Percentiles rank a stretch among this genome's conserved stretches.
Conservation (phyloP, 2,329 filamentous ascomycete species). For the Talaromyces sp. region DNA sequence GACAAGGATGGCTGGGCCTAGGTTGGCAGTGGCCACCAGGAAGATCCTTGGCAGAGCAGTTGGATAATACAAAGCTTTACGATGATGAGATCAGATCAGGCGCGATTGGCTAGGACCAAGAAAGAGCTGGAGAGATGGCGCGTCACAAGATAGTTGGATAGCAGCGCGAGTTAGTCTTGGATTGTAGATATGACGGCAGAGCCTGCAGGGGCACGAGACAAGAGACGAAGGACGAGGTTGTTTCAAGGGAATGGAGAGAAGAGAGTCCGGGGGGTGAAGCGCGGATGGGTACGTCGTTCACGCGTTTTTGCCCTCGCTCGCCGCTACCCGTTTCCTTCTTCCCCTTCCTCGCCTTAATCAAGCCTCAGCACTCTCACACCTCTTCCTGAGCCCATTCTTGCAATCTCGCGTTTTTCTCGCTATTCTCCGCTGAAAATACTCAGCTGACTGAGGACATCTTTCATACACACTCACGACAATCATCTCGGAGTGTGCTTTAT, state of each 20-base stretch:
- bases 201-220: background rate
- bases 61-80: background rate
- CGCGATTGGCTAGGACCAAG: background rate
- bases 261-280: constrained; percentile 3
- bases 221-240: background rate
- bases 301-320: constrained; percentile 15
- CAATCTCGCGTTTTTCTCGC: constrained; percentile 13
- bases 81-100: background rate
- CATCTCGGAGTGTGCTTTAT: background rate
- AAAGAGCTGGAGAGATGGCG: background rate
- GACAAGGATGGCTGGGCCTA: background rate
- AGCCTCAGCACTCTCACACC: background rate
- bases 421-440: constrained; percentile 1
- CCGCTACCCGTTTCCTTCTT: constrained; percentile 9
- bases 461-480: background rate
- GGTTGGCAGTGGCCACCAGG: background rate
- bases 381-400: background rate
- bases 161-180: background rate
- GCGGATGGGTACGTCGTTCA: constrained; percentile 4
- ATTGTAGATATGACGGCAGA: background rate
- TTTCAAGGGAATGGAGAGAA: background rate
- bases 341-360: constrained; percentile 6
- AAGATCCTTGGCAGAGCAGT: background rate
- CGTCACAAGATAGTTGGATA: background rate
- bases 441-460: background rate